Percentiles rank a stretch among this genome's conserved stretches.
Evolutionary conservation across 306 rosid species (phyloP).

Genomic region (Cercis canadensis): DNA sequence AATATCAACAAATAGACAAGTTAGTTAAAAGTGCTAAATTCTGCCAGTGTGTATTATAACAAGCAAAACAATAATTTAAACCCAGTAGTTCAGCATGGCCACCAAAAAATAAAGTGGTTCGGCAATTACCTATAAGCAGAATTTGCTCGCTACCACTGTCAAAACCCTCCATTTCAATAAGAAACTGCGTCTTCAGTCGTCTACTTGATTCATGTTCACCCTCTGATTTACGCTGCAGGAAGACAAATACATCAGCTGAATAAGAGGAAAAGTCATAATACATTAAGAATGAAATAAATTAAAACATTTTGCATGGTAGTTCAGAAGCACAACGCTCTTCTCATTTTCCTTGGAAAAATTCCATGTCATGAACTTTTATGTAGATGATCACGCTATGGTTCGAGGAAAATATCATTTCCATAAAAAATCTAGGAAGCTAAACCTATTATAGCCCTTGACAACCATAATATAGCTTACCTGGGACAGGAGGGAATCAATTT

Average conservation of each 20-base stretch:
- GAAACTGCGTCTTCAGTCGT: slow-evolving; percentile 94
- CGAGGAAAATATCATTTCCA: background rate
- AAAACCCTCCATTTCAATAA: slow-evolving; percentile 99
- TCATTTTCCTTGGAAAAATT: background rate
- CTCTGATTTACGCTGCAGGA: slow-evolving; percentile 87
- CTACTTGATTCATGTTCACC: slow-evolving; percentile 99
- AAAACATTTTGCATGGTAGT: slow-evolving; percentile 1
- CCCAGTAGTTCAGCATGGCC: slow-evolving; percentile 12
- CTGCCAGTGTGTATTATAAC: background rate
- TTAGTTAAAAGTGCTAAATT: background rate
- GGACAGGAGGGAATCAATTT: slow-evolving; percentile 97
- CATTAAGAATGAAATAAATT: background rate
- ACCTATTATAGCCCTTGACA: slow-evolving; percentile 9
- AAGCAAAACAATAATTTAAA: slow-evolving; percentile 16
- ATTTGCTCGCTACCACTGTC: slow-evolving; percentile 84
- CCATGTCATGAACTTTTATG: slow-evolving; percentile 30
- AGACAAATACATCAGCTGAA: slow-evolving; percentile 31
- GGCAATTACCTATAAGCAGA: slow-evolving; percentile 81
- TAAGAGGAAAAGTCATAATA: background rate
- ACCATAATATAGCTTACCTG: slow-evolving; percentile 66
- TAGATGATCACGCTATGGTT: slow-evolving; percentile 19
- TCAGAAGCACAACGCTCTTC: slow-evolving; percentile 24
- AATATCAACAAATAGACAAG: slow-evolving; percentile 11
- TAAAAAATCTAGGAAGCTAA: slow-evolving; percentile 20
- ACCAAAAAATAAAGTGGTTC: background rate